phyloP scores from a whole-genome alignment of 2,329 filamentous ascomycete species.

The Pyricularia sp. region DNA sequence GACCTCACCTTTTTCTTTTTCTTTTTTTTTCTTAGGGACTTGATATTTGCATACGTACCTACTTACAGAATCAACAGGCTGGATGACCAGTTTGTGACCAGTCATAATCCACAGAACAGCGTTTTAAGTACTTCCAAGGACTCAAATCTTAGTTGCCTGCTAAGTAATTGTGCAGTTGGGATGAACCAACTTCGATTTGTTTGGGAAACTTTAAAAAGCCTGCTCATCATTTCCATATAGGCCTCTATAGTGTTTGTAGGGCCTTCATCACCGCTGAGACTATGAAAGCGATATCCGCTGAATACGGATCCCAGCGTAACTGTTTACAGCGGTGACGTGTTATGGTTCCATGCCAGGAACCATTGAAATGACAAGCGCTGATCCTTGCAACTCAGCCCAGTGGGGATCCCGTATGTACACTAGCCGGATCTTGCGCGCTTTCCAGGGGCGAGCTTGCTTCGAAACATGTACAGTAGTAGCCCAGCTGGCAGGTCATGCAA shows the following conservation, averaged over 20 bases:
- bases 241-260: background rate
- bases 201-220: too few species aligned
- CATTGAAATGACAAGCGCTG: background rate
- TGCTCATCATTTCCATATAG: too few species aligned
- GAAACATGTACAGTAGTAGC: background rate
- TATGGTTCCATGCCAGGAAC: background rate
- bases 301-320: background rate
- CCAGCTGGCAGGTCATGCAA: background rate
- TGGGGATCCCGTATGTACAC: background rate
- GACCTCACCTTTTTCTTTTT: too few species aligned
- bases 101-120: background rate
- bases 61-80: background rate
- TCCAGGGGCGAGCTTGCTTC: background rate
- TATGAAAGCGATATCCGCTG: background rate
- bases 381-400: background rate
- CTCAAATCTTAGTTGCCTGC: too few species aligned
- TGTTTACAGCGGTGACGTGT: background rate
- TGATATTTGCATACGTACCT: background rate
- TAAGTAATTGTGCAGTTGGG: too few species aligned
- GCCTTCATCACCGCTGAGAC: background rate
- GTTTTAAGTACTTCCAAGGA: background rate
- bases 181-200: too few species aligned
- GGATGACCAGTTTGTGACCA: background rate
- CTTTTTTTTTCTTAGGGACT: background rate
- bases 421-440: background rate